These are phyloP conservation scores for Rugosomyces carneus DNA, from an alignment of 1,284 basidiomycete species.

Conservation along the genomic window DNA sequence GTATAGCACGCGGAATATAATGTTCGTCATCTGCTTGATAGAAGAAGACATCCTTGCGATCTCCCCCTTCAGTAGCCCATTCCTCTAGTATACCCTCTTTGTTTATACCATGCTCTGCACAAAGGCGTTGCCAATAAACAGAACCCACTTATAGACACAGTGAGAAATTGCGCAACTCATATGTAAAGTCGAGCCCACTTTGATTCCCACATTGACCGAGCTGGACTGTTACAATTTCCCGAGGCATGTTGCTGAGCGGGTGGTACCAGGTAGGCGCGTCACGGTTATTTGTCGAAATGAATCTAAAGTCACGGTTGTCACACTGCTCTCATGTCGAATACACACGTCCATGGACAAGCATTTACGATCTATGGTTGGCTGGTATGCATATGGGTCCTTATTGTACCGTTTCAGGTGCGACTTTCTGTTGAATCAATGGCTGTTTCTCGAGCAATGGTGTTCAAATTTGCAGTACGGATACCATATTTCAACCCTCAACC, in stretches of 20 bases:
- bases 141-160: conserved; percentile 59
- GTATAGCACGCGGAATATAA: conserved; percentile 94
- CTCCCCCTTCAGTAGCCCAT: conserved; percentile 90
- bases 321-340: conserved; percentile 5
- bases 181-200: conserved; percentile 44
- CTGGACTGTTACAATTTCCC: conserved; percentile 83
- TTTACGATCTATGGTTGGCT: conserved; percentile 60
- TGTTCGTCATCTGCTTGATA: conserved; percentile 99
- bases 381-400: conserved; percentile 57
- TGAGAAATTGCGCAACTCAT: background rate
- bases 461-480: conserved; percentile 56
- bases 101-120: conserved; percentile 94
- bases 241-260: conserved; percentile 54
- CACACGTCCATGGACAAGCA: conserved; percentile 16
- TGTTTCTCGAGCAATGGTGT: background rate
- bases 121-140: conserved; percentile 93
- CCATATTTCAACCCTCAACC: conserved; percentile 85
- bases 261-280: too few species aligned
- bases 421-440: background rate
- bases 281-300: too few species aligned
- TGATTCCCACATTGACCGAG: conserved; percentile 97
- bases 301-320: too few species aligned
- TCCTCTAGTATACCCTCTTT: conserved; percentile 91
- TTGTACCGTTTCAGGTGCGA: conserved; percentile 57
- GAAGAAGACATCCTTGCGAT: conserved; percentile 99